These are phyloP conservation scores for Rhodotorula taiwanensis DNA, from an alignment of 768 basidiomycete species.

Conservation along the genomic window DNA sequence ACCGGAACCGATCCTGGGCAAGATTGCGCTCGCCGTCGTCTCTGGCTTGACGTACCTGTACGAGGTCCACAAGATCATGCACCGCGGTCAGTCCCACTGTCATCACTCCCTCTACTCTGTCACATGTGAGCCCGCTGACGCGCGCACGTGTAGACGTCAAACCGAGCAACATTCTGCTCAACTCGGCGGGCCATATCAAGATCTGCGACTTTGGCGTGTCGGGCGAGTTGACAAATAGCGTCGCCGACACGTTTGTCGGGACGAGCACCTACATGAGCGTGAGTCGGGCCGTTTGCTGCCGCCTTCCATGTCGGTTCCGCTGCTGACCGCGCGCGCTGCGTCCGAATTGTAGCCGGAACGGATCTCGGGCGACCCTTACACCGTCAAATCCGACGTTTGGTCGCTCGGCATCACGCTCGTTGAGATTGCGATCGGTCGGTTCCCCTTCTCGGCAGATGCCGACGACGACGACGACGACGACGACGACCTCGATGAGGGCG, in stretches of 20 bases:
- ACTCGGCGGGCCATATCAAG: slow-evolving; percentile 92
- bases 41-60: slow-evolving; percentile 95
- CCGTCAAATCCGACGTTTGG: slow-evolving; percentile 99
- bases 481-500: slow-evolving; percentile 54
- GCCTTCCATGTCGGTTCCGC: no score
- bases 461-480: slow-evolving; percentile 46
- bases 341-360: slow-evolving; percentile 90
- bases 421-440: slow-evolving; percentile 91
- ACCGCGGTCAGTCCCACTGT: slow-evolving; percentile 73
- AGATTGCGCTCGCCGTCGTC: slow-evolving; percentile 89
- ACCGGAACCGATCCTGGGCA: slow-evolving; percentile 82
- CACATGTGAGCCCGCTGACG: not conserved
- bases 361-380: slow-evolving; percentile 96
- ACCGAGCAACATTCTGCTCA: slow-evolving; percentile 93
- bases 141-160: slow-evolving; percentile 72
- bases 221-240: slow-evolving; percentile 96
- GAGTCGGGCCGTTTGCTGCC: no score
- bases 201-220: slow-evolving; percentile 99
- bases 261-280: slow-evolving; percentile 99
- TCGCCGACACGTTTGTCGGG: slow-evolving; percentile 97
- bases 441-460: slow-evolving; percentile 68
- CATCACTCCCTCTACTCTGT: not conserved
- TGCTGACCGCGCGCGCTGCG: no score
- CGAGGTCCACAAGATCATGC: slow-evolving; percentile 94
- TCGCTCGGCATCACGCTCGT: slow-evolving; percentile 94